Percentiles rank a stretch among this genome's conserved stretches.
Evolutionary conservation across 108 stramenopile species (phyloP).

Genomic region (Tribonema minus): DNA sequence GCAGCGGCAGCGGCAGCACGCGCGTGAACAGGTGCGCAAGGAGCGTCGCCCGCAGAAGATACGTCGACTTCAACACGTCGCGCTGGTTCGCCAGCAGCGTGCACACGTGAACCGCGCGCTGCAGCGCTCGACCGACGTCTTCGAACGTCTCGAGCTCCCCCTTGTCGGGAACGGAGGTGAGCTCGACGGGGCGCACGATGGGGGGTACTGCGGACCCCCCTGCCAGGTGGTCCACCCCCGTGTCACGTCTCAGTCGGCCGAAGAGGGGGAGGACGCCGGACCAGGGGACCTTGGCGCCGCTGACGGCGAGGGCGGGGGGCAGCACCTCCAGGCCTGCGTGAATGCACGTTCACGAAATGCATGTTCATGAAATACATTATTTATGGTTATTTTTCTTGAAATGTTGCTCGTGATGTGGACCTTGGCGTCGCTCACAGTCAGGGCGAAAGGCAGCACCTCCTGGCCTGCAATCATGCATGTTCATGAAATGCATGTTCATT

Average conservation of each 20-base stretch:
- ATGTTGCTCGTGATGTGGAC: no score
- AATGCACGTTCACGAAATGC: no score
- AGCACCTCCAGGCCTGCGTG: not conserved
- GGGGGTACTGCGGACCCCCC: slow-evolving; percentile 63
- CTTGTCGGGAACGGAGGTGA: slow-evolving; percentile 78
- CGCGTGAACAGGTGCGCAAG: slow-evolving; percentile 87
- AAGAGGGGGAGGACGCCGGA: slow-evolving; percentile 79
- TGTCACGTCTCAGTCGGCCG: slow-evolving; percentile 82
- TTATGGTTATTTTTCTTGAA: no score
- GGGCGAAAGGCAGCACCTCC: no score
- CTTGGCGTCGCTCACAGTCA: no score
- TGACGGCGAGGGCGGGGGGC: not conserved
- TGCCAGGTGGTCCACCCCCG: slow-evolving; percentile 74
- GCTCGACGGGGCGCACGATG: slow-evolving; percentile 86
- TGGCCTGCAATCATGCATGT: no score
- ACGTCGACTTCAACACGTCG: slow-evolving; percentile 86
- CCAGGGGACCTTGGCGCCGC: slow-evolving; percentile 54
- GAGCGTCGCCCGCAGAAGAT: slow-evolving; percentile 86
- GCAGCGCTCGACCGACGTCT: slow-evolving; percentile 77
- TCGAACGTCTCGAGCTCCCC: slow-evolving; percentile 68
- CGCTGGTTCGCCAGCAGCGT: slow-evolving; percentile 90
- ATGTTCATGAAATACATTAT: no score
- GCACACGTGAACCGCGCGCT: slow-evolving; percentile 82
- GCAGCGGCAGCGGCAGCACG: slow-evolving; percentile 79
- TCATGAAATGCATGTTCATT: no score